A percentile compares a stretch with the other conserved stretches of the same genome.
Evolutionary conservation across 345 rosid species (phyloP).

Genomic region (Eutrema yunnanense): DNA sequence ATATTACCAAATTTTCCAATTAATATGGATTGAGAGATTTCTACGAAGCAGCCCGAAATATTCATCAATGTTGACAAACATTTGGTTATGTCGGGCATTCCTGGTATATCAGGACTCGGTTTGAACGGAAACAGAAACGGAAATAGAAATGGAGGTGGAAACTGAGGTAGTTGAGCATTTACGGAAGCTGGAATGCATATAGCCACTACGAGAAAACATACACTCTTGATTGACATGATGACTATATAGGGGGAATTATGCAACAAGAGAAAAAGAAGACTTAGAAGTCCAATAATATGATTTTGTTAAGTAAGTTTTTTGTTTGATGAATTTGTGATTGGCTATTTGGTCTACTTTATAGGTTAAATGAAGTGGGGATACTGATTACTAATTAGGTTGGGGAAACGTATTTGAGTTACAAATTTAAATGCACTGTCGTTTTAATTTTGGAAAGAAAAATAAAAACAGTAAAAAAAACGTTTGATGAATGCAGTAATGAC

Average conservation of each 20-base stretch:
- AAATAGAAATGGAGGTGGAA: neutral
- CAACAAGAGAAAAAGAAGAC: neutral
- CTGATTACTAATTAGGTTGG: too few relatives aligned
- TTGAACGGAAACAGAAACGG: neutral
- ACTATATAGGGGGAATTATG: neutral
- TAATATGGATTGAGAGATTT: too few relatives aligned
- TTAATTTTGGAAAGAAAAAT: neutral
- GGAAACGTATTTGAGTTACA: neutral
- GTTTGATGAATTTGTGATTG: neutral
- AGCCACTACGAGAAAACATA: neutral
- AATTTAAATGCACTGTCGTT: too few relatives aligned
- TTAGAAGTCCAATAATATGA: too few relatives aligned
- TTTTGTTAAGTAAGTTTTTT: too few relatives aligned
- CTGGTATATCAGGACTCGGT: neutral
- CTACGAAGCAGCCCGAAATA: too few relatives aligned
- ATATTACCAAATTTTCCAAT: too few relatives aligned
- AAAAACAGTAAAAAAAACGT: too few relatives aligned
- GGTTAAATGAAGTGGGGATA: neutral
- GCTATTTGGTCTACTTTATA: neutral
- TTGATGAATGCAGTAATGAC: too few relatives aligned
- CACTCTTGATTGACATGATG: neutral
- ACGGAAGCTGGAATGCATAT: neutral
- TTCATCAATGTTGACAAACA: too few relatives aligned
- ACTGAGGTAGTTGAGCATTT: neutral
- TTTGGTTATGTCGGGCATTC: neutral